These are phyloP conservation scores for Globisporangium acanthophoron DNA, from an alignment of 352 stramenopile species.

Conservation along the genomic window DNA sequence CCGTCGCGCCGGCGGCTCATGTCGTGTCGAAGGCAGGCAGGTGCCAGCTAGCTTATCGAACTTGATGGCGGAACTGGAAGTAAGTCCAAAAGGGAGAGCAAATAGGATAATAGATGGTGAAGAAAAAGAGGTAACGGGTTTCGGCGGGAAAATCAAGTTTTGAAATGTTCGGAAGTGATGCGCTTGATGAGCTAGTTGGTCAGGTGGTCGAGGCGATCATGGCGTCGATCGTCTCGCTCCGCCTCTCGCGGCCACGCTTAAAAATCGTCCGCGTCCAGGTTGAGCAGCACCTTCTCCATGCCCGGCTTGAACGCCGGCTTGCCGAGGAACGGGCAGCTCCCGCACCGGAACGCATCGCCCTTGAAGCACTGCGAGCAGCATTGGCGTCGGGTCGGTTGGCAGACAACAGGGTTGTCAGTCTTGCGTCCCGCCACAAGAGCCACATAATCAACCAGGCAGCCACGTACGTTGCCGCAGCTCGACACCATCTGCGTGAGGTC, in stretches of 20 bases:
- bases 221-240: not conserved
- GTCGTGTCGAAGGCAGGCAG: too few species aligned
- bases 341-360: conserved; percentile 97
- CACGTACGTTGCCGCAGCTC: conserved; percentile 75
- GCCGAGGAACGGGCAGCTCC: conserved; percentile 94
- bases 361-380: conserved; percentile 87
- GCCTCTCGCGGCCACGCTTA: conserved; percentile 16
- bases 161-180: not conserved
- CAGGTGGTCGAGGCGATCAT: too few species aligned
- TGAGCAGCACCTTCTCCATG: conserved; percentile 83
- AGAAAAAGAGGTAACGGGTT: not conserved
- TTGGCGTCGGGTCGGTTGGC: conserved; percentile 2
- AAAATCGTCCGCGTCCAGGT: conserved; percentile 79
- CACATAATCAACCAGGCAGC: not conserved
- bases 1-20: conserved; percentile 1
- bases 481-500: conserved; percentile 76
- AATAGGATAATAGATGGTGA: not conserved
- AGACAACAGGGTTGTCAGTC: not conserved
- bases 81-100: not conserved
- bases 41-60: too few species aligned
- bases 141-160: conserved; percentile 1
- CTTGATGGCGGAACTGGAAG: too few species aligned
- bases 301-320: conserved; percentile 95
- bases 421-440: too few species aligned
- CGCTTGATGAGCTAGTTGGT: not conserved